Evolutionary conservation across 139 green algal genomes (phyloP).

Genomic region (Asterochloris erici): DNA sequence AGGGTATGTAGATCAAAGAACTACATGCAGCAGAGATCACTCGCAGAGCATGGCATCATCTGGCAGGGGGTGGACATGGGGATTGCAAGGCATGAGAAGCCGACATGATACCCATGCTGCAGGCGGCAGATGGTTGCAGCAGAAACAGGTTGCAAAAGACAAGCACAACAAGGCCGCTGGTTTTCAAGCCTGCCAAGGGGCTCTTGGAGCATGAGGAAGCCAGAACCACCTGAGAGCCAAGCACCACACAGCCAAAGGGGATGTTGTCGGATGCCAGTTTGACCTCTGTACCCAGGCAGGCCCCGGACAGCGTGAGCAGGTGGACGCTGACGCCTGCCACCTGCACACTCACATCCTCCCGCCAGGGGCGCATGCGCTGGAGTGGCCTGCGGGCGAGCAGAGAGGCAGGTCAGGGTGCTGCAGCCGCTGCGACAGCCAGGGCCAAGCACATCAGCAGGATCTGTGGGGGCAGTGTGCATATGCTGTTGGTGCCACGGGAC

Average conservation of each 20-base stretch:
- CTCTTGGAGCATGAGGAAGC: too few species aligned
- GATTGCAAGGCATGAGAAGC: too few species aligned
- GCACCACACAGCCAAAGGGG: slow-evolving; percentile 68
- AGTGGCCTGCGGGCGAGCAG: slow-evolving; percentile 22
- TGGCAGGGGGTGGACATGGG: too few species aligned
- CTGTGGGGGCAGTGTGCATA: background rate
- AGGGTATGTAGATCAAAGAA: too few species aligned
- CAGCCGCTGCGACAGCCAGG: background rate
- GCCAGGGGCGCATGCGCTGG: slow-evolving; percentile 49
- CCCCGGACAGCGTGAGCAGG: slow-evolving; percentile 58
- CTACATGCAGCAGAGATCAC: too few species aligned
- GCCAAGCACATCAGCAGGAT: background rate
- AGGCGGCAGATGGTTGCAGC: too few species aligned
- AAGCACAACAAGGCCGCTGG: too few species aligned
- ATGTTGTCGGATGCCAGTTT: slow-evolving; percentile 61
- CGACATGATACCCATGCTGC: too few species aligned
- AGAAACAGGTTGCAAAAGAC: too few species aligned
- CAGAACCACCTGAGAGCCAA: slow-evolving; percentile 36
- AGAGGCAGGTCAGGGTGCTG: background rate
- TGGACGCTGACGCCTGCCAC: slow-evolving; percentile 40
- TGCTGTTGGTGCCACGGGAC: too few species aligned
- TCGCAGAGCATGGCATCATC: too few species aligned
- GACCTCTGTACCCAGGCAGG: slow-evolving; percentile 67
- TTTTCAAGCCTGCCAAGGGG: too few species aligned
- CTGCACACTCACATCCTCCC: slow-evolving; percentile 50